Evolutionary conservation across 2,329 filamentous ascomycete genomes (phyloP).

Genomic region (Colletotrichum sp.): DNA sequence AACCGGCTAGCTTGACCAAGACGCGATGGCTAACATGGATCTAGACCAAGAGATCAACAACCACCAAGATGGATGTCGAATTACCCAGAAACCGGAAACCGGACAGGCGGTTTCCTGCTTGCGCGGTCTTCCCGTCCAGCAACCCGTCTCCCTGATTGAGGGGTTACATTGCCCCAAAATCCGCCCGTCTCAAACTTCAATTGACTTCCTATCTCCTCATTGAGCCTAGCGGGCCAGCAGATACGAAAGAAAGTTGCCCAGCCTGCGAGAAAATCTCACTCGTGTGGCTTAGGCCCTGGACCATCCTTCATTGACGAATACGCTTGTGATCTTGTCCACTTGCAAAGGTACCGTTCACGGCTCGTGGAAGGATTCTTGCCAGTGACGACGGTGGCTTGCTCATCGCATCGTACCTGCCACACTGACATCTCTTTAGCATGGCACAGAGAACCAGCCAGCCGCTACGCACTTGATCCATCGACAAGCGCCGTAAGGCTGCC

Average conservation of each 20-base stretch:
- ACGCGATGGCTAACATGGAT: neutral
- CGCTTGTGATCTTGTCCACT: neutral
- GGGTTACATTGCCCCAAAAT: neutral
- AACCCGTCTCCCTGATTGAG: neutral
- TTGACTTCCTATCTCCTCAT: neutral
- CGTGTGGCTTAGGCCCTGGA: neutral
- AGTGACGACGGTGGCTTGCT: neutral
- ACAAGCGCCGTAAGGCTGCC: neutral
- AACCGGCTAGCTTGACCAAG: neutral
- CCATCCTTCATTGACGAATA: neutral
- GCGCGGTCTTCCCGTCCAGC: neutral
- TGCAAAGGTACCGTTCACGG: neutral
- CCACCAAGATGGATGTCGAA: neutral
- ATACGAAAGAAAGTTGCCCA: neutral
- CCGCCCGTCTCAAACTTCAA: neutral
- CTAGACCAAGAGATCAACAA: neutral
- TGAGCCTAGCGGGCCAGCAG: neutral
- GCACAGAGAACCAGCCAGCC: fast-evolving
- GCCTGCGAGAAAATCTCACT: neutral
- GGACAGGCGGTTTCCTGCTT: neutral
- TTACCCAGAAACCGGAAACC: neutral
- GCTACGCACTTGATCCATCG: neutral
- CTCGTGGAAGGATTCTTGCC: neutral
- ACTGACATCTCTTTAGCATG: neutral
- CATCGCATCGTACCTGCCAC: neutral